Conservation (phyloP, 2,329 filamentous ascomycete species). For the Lasiodiplodia gonubiensis region DNA sequence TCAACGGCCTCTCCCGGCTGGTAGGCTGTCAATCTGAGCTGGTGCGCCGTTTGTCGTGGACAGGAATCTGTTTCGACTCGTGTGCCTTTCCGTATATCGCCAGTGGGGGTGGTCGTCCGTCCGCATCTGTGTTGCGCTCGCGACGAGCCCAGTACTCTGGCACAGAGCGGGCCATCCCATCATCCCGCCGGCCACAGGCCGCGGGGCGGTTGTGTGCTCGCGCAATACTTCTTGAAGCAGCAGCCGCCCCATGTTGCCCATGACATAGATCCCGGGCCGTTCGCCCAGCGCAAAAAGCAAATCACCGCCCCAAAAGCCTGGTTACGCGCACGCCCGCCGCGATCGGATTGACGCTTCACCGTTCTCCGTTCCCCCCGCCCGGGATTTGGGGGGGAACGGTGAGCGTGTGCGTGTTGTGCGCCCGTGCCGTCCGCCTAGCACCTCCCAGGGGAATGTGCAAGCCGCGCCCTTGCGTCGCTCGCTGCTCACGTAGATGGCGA, state of each 20-base stretch:
- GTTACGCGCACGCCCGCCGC: slow-evolving; percentile 22
- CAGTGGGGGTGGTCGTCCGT: neutral
- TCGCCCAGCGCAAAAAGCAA: slow-evolving; percentile 20
- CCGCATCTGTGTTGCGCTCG: neutral
- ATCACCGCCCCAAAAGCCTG: slow-evolving; percentile 11
- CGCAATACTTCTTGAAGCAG: slow-evolving; percentile 17
- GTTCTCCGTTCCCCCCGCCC: slow-evolving; percentile 25
- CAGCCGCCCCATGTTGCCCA: slow-evolving; percentile 5
- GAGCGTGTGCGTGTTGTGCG: slow-evolving; percentile 15
- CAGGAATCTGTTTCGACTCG: neutral
- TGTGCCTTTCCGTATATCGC: neutral
- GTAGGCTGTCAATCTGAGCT: neutral
- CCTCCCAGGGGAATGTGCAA: slow-evolving; percentile 26
- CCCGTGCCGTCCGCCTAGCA: slow-evolving; percentile 11
- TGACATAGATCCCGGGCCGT: slow-evolving; percentile 6
- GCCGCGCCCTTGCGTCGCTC: slow-evolving; percentile 20
- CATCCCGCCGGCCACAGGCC: slow-evolving; percentile 9
- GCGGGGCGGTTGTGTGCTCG: neutral
- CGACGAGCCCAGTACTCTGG: slow-evolving; percentile 2
- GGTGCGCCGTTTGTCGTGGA: neutral
- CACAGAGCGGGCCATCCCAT: slow-evolving; percentile 17
- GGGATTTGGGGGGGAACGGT: slow-evolving; percentile 15
- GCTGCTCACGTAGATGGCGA: slow-evolving; percentile 24
- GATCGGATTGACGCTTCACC: slow-evolving; percentile 24
- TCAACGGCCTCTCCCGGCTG: neutral